Evolutionary conservation across 2,329 filamentous ascomycete genomes (phyloP), one percentile per base, ranked within the genome.

Genomic region (Phaeosphaeriaceae sp.): DNA sequence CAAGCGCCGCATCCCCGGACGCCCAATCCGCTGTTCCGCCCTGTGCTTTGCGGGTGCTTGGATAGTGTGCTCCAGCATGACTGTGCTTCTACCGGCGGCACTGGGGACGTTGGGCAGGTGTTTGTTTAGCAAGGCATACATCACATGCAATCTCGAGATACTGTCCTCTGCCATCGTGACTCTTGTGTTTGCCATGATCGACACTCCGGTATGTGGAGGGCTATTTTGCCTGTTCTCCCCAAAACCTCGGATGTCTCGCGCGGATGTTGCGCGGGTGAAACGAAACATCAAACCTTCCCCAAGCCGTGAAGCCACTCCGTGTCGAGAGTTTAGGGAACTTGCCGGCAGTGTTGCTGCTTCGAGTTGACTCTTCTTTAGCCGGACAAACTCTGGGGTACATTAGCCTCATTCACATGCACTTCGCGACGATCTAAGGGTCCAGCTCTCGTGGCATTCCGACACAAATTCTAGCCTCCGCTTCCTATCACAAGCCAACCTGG

Each of bases 351-450:
- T 54, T 61, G 36, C 48, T 49, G 48, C 46, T 54, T 58, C 63
- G 55, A 58, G 49, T 56, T 44, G 54, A 62, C 42, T 31, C 13
- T 48, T 21, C 49, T 72, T 68, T 65, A 66, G 58, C 66, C 67
- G 67, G 58, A 22, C 31, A 57, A 57, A 70, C 67, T 63, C 71
- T 74, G 73, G 73, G 74, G 74, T 75, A 70, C 70, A 73, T 69
- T 70, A 71, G 69, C 59, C 60, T 48, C 55, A 51, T 63, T 70
- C 68, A 69, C 67, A 69, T 68, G 68, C 56, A 56, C 51, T 22
- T 46, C 54, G 25, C 57, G 58, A 50, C 60, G 56, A 66, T 69
- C 68, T 58, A 61, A 71, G 70, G 69, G 69, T 74, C 69, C 65
- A 67, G 58, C 53, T 46, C 54, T 51, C 40, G 65, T 54, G 62